Percentiles rank a stretch among this genome's conserved stretches.
Conservation (phyloP, 1,284 basidiomycete species). For the Serendipita sp. region DNA sequence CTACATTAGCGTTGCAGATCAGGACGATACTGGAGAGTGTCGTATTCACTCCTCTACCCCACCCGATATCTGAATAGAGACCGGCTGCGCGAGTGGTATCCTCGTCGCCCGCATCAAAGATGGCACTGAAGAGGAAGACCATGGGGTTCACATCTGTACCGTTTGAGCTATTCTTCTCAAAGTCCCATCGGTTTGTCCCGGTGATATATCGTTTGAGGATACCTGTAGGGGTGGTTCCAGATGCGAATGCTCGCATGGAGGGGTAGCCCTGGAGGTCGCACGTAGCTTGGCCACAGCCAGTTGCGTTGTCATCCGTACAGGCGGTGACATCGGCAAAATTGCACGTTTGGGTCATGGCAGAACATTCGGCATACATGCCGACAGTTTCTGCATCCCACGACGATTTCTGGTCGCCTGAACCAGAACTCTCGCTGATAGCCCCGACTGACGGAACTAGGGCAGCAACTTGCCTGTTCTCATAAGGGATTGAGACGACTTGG, state of each 20-base stretch:
- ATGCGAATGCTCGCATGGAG: background rate
- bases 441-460: background rate
- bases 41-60: background rate
- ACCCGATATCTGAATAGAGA: background rate
- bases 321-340: background rate
- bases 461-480: background rate
- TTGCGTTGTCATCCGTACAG: background rate
- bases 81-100: background rate
- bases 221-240: background rate
- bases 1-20: background rate
- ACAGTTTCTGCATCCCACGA: background rate
- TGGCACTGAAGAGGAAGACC: background rate
- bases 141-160: background rate
- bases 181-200: slow-evolving; percentile 2
- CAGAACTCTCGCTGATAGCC: background rate
- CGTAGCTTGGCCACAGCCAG: background rate
- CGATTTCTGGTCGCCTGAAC: background rate
- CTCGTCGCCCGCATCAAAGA: background rate
- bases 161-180: background rate
- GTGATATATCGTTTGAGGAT: slow-evolving; percentile 1
- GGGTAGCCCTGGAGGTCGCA: background rate
- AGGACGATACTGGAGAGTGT: background rate
- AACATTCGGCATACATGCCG: background rate
- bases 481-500: background rate
- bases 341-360: background rate